Conservation (phyloP, 805 yeast genomes). For the Kluyveromyces lactis region DNA sequence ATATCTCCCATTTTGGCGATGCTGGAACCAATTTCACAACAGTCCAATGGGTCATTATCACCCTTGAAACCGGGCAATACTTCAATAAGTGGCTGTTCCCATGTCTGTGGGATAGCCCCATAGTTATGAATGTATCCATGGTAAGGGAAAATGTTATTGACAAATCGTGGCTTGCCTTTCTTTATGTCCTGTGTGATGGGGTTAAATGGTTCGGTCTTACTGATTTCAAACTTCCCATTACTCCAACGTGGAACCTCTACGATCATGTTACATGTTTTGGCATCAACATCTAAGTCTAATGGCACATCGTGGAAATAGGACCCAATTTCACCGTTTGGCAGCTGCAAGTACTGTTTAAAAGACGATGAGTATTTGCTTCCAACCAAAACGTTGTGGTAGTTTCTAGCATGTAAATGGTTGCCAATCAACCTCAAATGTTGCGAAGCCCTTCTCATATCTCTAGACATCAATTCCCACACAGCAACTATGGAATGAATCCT, state of each 20-base stretch:
- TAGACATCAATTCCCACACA: too few relatives aligned
- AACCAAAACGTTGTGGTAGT: conserved; percentile 11
- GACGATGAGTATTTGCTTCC: conserved; percentile 34
- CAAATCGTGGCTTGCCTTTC: conserved; percentile 67
- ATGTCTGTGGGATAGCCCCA: conserved; percentile 88
- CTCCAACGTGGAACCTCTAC: conserved; percentile 78
- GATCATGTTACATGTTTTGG: conserved; percentile 49
- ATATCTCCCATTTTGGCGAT: conserved; percentile 56
- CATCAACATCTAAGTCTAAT: conserved; percentile 35
- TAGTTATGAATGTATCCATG: conserved; percentile 83
- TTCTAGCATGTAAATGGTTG: conserved; percentile 9
- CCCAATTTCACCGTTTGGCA: conserved; percentile 38
- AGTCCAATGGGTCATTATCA: conserved; percentile 93
- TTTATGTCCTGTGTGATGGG: conserved; percentile 77
- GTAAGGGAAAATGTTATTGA: conserved; percentile 71
- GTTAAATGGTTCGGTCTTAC: conserved; percentile 47
- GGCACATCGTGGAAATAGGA: conserved; percentile 74
- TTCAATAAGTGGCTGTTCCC: conserved; percentile 85
- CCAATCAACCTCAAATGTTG: neutral
- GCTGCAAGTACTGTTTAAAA: conserved; percentile 38
- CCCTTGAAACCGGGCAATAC: conserved; percentile 51
- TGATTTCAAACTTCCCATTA: conserved; percentile 76
- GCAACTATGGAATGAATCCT: too few relatives aligned
- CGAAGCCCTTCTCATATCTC: neutral
- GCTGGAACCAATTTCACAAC: conserved; percentile 74